Evolutionary conservation across 2,329 filamentous ascomycete species (phyloP).

Genomic region (Hypoxylon sp.): DNA sequence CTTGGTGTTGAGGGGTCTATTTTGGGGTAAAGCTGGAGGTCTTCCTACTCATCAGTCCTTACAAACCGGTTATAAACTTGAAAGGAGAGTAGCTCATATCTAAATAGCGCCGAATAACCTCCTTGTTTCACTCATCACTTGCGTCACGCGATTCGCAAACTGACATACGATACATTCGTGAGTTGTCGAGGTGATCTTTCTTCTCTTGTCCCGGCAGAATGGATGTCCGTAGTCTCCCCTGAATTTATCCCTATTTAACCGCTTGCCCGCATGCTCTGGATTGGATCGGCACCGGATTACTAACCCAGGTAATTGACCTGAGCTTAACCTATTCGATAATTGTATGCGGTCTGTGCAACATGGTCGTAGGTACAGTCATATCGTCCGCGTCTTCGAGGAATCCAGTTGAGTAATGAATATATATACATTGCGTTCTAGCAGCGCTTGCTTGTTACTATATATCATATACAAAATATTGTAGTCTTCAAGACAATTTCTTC

Average conservation of each 20-base stretch:
- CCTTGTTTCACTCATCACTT: not conserved
- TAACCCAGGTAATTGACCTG: not conserved
- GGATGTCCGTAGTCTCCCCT: conserved; percentile 40
- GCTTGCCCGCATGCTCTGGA: conserved; percentile 36
- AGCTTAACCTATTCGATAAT: not conserved
- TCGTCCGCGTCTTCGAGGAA: not conserved
- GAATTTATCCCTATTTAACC: conserved; percentile 59
- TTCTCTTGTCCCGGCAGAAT: conserved; percentile 46
- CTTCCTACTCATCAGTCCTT: not conserved
- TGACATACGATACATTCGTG: not conserved
- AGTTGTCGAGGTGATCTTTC: conserved; percentile 12
- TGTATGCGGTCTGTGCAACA: not conserved
- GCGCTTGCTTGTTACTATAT: not conserved
- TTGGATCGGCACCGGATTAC: not conserved
- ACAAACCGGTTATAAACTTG: not conserved
- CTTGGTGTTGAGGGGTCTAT: conserved; percentile 48
- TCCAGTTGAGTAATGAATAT: not conserved
- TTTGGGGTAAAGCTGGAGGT: not conserved
- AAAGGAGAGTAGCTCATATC: conserved; percentile 3
- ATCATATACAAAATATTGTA: not conserved
- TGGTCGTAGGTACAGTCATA: not conserved
- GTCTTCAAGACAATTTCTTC: conserved; percentile 1
- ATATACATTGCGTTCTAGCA: not conserved
- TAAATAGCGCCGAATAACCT: not conserved
- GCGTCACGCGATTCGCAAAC: conserved; percentile 23